Conservation (phyloP, 305 asterid species). For the Salvia sclarea region DNA sequence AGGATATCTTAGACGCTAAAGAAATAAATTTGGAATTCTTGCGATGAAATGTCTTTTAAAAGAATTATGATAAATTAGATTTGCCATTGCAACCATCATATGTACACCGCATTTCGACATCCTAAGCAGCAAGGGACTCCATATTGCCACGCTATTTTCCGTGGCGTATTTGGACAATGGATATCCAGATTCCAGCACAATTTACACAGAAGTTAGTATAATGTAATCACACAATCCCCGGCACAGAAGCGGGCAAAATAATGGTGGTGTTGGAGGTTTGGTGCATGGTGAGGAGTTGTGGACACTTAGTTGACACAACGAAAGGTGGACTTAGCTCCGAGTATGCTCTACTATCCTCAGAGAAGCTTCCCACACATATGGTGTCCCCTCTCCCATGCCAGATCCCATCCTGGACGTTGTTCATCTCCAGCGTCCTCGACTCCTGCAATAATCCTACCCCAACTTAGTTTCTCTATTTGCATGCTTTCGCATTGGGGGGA, state of each 20-base stretch:
- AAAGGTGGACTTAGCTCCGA: conserved; percentile 47
- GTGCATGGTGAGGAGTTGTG: conserved; percentile 46
- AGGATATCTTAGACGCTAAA: neutral
- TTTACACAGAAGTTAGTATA: too few species aligned
- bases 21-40: neutral
- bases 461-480: neutral
- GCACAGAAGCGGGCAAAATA: conserved; percentile 22
- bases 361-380: conserved; percentile 67
- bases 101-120: conserved; percentile 24
- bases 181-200: conserved; percentile 8
- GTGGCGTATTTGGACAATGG: neutral
- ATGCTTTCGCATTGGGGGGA: neutral
- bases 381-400: conserved; percentile 99
- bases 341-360: conserved; percentile 43
- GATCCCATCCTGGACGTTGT: conserved; percentile 87
- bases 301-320: conserved; percentile 49
- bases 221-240: conserved; percentile 25
- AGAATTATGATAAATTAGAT: conserved; percentile 5
- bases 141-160: neutral
- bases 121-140: neutral
- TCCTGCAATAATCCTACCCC: conserved; percentile 50
- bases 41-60: neutral
- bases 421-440: conserved; percentile 92
- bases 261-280: conserved; percentile 31
- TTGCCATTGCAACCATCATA: conserved; percentile 15